Percentiles rank a stretch among this genome's conserved stretches.
These are phyloP conservation scores for Nidula niveotomentosa DNA, from an alignment of 1,284 basidiomycete species.

Conservation along the genomic window DNA sequence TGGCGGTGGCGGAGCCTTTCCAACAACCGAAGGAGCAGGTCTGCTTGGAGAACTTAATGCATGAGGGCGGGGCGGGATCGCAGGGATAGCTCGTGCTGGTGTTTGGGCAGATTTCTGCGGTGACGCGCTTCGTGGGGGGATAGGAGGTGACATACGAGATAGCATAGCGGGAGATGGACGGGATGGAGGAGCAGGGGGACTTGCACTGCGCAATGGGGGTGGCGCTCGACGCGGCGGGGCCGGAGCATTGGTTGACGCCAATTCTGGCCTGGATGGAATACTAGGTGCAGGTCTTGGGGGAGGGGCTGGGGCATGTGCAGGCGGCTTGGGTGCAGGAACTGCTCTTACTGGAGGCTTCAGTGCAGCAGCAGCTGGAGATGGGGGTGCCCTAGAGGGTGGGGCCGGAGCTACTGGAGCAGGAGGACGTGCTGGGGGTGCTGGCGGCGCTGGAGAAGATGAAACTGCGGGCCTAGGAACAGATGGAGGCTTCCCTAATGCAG, in stretches of 20 bases:
- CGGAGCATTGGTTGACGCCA: slow-evolving; percentile 23
- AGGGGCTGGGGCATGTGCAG: slow-evolving; percentile 15
- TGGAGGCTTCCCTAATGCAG: slow-evolving; percentile 54
- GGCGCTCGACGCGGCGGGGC: slow-evolving; percentile 34
- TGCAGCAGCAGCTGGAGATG: slow-evolving; percentile 18
- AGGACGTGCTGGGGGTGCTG: slow-evolving; percentile 17
- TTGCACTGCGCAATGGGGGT: slow-evolving; percentile 31
- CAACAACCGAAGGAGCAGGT: slow-evolving; percentile 25
- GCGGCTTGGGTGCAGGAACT: slow-evolving; percentile 18
- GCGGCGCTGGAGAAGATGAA: slow-evolving; percentile 19
- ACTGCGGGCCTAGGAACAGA: slow-evolving; percentile 20
- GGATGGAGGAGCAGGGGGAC: slow-evolving; percentile 29
- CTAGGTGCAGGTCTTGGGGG: slow-evolving; percentile 15
- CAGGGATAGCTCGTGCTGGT: slow-evolving; percentile 19
- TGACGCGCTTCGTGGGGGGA: slow-evolving; percentile 33
- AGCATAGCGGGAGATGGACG: slow-evolving; percentile 32
- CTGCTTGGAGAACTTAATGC: slow-evolving; percentile 14
- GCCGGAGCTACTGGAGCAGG: slow-evolving; percentile 21
- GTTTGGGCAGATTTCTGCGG: slow-evolving; percentile 24
- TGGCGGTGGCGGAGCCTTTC: slow-evolving; percentile 14
- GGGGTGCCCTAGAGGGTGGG: slow-evolving; percentile 14
- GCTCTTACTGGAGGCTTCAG: slow-evolving; percentile 11
- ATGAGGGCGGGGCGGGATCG: slow-evolving; percentile 13
- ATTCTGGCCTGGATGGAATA: slow-evolving; percentile 26
- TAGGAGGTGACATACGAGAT: slow-evolving; percentile 16